phyloP scores from a whole-genome alignment of 2,329 filamentous ascomycete genomes.

The Neonectria punicea region DNA sequence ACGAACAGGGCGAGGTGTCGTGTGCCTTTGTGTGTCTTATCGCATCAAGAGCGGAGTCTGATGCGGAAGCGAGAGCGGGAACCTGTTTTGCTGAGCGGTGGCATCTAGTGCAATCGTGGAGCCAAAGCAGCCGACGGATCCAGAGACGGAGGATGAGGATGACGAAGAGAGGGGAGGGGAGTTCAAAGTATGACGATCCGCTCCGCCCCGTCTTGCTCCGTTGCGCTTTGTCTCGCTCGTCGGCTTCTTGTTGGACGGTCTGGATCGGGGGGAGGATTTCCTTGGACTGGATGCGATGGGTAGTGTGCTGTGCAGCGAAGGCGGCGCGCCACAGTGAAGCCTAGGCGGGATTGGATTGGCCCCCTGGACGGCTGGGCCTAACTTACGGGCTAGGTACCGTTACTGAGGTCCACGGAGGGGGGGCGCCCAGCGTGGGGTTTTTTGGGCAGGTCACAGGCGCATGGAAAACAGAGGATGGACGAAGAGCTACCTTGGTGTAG shows the following conservation, averaged over 20 bases:
- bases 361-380: constrained; percentile 1
- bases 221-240: constrained; percentile 20
- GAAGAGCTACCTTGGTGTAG: not conserved
- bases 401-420: not conserved
- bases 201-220: constrained; percentile 11
- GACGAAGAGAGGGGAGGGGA: constrained; percentile 3
- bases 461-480: not conserved
- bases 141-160: not conserved
- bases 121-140: not conserved
- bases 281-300: constrained; percentile 2
- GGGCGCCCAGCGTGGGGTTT: constrained; percentile 4
- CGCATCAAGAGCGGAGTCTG: constrained; percentile 18
- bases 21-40: constrained; percentile 17
- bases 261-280: constrained; percentile 8
- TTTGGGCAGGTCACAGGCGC: not conserved
- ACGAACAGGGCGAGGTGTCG: constrained; percentile 20
- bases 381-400: not conserved
- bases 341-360: constrained; percentile 5
- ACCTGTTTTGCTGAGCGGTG: constrained; percentile 1
- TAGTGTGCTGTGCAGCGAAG: not conserved
- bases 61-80: constrained; percentile 15
- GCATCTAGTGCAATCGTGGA: constrained; percentile 5
- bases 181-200: constrained; percentile 17
- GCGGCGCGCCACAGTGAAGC: constrained; percentile 10
- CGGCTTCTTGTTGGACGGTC: constrained; percentile 12